These are phyloP conservation scores for Obelidium mucronatum DNA, from an alignment of 192 early-diverging fungal species.

Conservation along the genomic window DNA sequence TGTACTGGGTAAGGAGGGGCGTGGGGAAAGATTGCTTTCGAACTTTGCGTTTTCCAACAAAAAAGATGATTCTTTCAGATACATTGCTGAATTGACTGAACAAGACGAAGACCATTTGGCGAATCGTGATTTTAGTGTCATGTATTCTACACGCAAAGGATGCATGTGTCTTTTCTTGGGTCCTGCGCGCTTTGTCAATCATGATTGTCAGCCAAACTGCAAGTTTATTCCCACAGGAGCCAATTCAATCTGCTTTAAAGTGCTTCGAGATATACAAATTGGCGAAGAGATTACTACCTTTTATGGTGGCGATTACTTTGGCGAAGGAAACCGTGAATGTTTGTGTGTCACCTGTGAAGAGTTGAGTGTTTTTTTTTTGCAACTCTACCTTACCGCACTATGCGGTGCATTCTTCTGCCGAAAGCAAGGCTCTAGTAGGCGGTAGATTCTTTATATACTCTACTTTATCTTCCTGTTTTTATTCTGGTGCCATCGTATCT, in stretches of 20 bases:
- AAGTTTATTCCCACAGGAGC: conserved; percentile 49
- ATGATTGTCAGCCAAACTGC: conserved; percentile 75
- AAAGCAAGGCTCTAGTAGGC: too few relatives aligned
- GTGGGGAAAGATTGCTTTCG: conserved; percentile 4
- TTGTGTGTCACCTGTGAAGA: conserved; percentile 77
- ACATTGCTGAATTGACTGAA: conserved; percentile 57
- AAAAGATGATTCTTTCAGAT: too few relatives aligned
- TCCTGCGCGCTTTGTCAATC: conserved; percentile 78
- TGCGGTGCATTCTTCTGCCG: background rate
- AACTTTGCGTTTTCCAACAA: too few relatives aligned
- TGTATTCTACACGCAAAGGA: conserved; percentile 64
- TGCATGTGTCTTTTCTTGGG: conserved; percentile 71
- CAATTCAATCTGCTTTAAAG: conserved; percentile 71
- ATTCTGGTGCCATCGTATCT: conserved; percentile 6
- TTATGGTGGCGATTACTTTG: conserved; percentile 76
- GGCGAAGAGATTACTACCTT: conserved; percentile 78
- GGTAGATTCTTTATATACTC: conserved; percentile 4
- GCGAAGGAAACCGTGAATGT: conserved; percentile 70
- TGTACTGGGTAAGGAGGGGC: conserved; percentile 53
- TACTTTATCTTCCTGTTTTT: background rate
- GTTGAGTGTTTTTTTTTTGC: conserved; percentile 38
- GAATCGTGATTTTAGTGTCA: conserved; percentile 72
- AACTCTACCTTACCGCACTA: too few relatives aligned
- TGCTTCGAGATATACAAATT: conserved; percentile 64
- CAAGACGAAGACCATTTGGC: conserved; percentile 51